Conservation (phyloP, 2,329 filamentous ascomycete species). For the Xylariomycetidae sp. region DNA sequence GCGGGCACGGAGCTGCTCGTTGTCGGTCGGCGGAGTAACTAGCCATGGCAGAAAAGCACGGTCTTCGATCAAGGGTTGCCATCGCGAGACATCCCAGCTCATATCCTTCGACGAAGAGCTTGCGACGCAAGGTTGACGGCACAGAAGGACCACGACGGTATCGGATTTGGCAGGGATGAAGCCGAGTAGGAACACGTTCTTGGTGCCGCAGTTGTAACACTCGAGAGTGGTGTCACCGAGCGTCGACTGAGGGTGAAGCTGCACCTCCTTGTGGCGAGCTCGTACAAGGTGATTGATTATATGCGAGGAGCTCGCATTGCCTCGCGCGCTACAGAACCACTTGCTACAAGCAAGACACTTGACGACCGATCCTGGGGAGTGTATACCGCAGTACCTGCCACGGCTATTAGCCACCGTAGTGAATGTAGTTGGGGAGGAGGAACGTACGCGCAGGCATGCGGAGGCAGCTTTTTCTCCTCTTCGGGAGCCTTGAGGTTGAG, state of each 20-base stretch:
- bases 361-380: constrained; percentile 90
- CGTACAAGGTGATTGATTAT: constrained; percentile 98
- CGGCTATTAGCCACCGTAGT: not conserved
- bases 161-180: constrained; percentile 99
- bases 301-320: constrained; percentile 93
- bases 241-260: constrained; percentile 86
- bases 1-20: constrained; percentile 90
- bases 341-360: constrained; percentile 95
- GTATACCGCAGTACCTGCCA: constrained; percentile 87
- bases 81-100: constrained; percentile 98
- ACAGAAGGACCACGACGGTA: constrained; percentile 93
- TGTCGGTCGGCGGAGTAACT: constrained; percentile 80
- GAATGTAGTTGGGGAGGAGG: constrained; percentile 1
- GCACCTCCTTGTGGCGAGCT: constrained; percentile 96
- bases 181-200: constrained; percentile 94
- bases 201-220: constrained; percentile 99
- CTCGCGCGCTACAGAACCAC: constrained; percentile 97
- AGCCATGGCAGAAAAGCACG: constrained; percentile 94
- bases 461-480: constrained; percentile 84
- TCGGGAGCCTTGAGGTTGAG: constrained; percentile 52
- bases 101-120: constrained; percentile 97
- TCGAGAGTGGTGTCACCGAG: constrained; percentile 94
- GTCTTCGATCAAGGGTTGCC: constrained; percentile 96
- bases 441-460: constrained; percentile 92
- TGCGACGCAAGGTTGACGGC: constrained; percentile 91